Evolutionary conservation across 495 filamentous ascomycete genomes (phyloP), one percentile per base, ranked within the genome.

Genomic region (Hypoxylon perforatum): DNA sequence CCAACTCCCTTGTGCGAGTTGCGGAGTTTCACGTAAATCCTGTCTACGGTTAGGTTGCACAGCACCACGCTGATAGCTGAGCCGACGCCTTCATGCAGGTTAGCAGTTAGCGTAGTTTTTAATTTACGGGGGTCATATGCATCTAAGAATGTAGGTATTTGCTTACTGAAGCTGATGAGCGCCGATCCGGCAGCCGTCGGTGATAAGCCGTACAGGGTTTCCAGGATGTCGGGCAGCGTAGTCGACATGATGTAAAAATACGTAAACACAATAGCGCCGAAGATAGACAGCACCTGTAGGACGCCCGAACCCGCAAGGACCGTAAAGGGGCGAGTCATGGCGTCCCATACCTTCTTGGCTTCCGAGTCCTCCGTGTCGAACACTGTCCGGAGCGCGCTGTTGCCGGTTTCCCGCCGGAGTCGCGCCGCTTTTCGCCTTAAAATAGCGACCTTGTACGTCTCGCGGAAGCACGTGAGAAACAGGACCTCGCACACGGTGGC

Each of bases 181-280:
- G 82, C 76, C 0, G 74, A 66, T 1, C 86, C 86, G 11, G 76
- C 75, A 12, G 72, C 45, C 12, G 81, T 76, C 1, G 84, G 78
- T 6, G 78, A 72, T 19, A 87, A 76, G 5, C 69, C 63, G 60
- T 88, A 88, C 0, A 75, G 28, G 1, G 78, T 70, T 49, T 78
- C 58, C 21, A 87, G 59, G 25, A 87, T 82, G 4, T 81, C 83
- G 3, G 86, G 76, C 12, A 87, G 51, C 6, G 84, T 85, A 7
- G 81, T 84, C 22, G 77, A 75, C 63, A 84, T 73, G 49, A 87
- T 70, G 67, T 88, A 88, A 55, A 80, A 86, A 46, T 78, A 86
- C 2, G 76, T 73, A 61, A 86, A 87, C 9, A 78, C 62, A 12
- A 87, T 64, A 0, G 77, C 76, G 11, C 82, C 84, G 50, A 82